Conservation (phyloP, 495 filamentous ascomycete genomes). For the Astrocystis sublimbata region DNA sequence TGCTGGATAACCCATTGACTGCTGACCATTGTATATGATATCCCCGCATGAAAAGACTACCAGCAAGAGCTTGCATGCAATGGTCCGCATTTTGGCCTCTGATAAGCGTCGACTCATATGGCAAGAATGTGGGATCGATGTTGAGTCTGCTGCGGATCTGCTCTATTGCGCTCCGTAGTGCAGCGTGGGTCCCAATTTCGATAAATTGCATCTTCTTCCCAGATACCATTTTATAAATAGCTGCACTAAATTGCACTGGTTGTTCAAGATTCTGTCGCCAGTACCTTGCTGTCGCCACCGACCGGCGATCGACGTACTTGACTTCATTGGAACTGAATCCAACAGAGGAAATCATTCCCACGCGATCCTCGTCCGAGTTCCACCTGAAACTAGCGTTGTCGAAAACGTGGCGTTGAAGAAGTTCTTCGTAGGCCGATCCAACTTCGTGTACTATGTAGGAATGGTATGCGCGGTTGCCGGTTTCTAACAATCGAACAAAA, state of each 20-base stretch:
- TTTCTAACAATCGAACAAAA: constrained; percentile 34
- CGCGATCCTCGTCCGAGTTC: no score
- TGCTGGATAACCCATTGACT: constrained; percentile 7
- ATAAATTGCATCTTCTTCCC: constrained; percentile 37
- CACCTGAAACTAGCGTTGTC: no score
- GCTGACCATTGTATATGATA: constrained; percentile 24
- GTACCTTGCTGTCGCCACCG: constrained; percentile 29
- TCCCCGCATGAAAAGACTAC: constrained; percentile 36
- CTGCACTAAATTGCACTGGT: constrained; percentile 47
- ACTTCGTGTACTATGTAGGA: constrained; percentile 43
- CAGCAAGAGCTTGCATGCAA: constrained; percentile 31
- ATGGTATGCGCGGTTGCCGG: constrained; percentile 43
- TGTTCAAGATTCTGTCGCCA: constrained; percentile 54
- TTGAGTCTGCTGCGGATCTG: constrained; percentile 40
- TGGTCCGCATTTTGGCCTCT: background rate
- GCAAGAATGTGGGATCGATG: background rate
- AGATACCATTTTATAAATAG: constrained; percentile 26
- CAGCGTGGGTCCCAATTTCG: constrained; percentile 66
- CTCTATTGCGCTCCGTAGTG: constrained; percentile 57
- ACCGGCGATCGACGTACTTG: background rate
- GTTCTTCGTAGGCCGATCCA: constrained; percentile 27
- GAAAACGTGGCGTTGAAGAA: background rate
- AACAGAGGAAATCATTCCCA: no score
- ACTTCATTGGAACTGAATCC: background rate
- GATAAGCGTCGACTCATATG: background rate